Percentiles rank a stretch among this genome's conserved stretches.
Evolutionary conservation across 2,329 filamentous ascomycete genomes (phyloP).

Genomic region (Cladosporium halotolerans): DNA sequence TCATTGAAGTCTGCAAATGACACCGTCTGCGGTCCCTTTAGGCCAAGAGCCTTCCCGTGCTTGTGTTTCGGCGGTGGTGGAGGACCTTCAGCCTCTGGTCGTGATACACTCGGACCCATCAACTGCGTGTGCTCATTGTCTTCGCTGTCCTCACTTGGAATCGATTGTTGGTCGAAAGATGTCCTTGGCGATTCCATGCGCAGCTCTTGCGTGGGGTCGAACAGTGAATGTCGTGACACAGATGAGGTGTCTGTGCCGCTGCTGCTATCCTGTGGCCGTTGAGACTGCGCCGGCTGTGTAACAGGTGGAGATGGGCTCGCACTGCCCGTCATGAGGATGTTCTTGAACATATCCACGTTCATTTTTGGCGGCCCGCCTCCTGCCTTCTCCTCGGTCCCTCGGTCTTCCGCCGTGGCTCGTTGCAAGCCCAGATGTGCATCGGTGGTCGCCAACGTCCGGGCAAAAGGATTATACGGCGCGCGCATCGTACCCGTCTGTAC

Average conservation of each 20-base stretch:
- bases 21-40: conserved; percentile 34
- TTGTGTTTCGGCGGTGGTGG: conserved; percentile 68
- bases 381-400: conserved; percentile 8
- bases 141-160: conserved; percentile 33
- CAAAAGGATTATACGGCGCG: conserved; percentile 31
- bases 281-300: conserved; percentile 11
- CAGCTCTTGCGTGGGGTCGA: conserved; percentile 41
- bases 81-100: conserved; percentile 41
- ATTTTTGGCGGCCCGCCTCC: conserved; percentile 36
- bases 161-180: conserved; percentile 42
- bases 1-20: conserved; percentile 30
- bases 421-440: conserved; percentile 20
- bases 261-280: conserved; percentile 31
- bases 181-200: conserved; percentile 48
- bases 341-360: conserved; percentile 71
- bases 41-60: conserved; percentile 62
- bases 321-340: conserved; percentile 66
- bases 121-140: conserved; percentile 35
- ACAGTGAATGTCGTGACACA: conserved; percentile 49
- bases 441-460: conserved; percentile 26
- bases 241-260: conserved; percentile 52
- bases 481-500: conserved; percentile 11
- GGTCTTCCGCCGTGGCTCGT: conserved; percentile 1
- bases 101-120: conserved; percentile 39
- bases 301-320: conserved; percentile 27